Evolutionary conservation across 768 basidiomycete genomes (phyloP).

Genomic region (Pulveroboletus ravenelii): DNA sequence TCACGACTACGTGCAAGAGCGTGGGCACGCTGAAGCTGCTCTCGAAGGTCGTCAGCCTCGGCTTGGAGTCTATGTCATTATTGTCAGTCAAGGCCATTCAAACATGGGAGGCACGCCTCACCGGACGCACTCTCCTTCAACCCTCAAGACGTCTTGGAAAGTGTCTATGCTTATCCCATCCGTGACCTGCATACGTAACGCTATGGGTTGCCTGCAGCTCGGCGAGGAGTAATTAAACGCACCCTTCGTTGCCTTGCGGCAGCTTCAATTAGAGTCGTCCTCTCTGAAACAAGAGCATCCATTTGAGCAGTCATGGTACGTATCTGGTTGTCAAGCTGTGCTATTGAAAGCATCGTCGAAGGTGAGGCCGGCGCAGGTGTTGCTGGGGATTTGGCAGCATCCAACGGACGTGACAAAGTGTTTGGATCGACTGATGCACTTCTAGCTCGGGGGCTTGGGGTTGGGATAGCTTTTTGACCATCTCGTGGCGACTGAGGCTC

Average conservation of each 20-base stretch:
- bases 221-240: background rate
- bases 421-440: conserved; percentile 22
- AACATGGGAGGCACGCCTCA: conserved; percentile 13
- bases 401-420: conserved; percentile 5
- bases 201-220: background rate
- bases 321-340: conserved; percentile 36
- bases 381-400: background rate
- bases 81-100: background rate
- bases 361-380: conserved; percentile 1
- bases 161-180: conserved; percentile 13
- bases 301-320: conserved; percentile 31
- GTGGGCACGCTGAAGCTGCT: conserved; percentile 27
- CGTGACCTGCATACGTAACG: conserved; percentile 6
- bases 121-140: conserved; percentile 36
- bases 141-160: conserved; percentile 23
- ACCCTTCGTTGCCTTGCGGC: conserved; percentile 23
- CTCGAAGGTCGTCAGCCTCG: conserved; percentile 25
- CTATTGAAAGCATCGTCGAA: conserved; percentile 16
- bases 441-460: conserved; percentile 12
- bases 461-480: background rate
- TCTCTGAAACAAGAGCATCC: conserved; percentile 37
- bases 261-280: conserved; percentile 26
- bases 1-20: conserved; percentile 29
- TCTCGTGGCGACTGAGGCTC: background rate
- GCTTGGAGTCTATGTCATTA: conserved; percentile 28